Percentiles rank a stretch among this genome's conserved stretches.
Evolutionary conservation across 805 yeast genomes (phyloP).

Genomic region (Wickerhamiella kurtzmanii): DNA sequence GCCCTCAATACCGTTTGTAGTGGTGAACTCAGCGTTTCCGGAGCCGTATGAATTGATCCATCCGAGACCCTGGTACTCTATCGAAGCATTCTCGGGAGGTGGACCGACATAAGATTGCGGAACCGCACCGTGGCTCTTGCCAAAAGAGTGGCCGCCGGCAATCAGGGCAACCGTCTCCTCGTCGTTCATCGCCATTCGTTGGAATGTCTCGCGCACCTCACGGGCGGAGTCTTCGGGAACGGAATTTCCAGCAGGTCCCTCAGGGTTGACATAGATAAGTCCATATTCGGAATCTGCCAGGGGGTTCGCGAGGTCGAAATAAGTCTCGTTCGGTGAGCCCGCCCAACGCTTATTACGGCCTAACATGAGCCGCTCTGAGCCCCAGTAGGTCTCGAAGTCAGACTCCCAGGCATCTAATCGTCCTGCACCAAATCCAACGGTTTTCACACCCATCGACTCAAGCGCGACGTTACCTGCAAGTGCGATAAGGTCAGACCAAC

Average conservation of each 20-base stretch:
- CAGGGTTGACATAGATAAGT: conserved; percentile 17
- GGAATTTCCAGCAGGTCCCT: conserved; percentile 14
- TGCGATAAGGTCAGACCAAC: conserved; percentile 15
- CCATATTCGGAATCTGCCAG: conserved; percentile 9
- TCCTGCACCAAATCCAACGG: conserved; percentile 13
- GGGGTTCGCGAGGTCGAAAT: conserved; percentile 11
- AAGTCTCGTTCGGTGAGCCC: conserved; percentile 3
- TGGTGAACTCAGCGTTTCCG: conserved; percentile 15
- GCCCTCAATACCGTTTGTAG: conserved; percentile 15
- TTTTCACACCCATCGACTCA: conserved; percentile 14
- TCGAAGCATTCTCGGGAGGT: conserved; percentile 11
- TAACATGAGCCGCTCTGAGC: conserved; percentile 7
- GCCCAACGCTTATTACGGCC: conserved; percentile 13
- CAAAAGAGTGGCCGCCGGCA: conserved; percentile 17
- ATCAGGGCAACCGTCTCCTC: conserved; percentile 16
- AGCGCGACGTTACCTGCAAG: conserved; percentile 16
- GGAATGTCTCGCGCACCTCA: conserved; percentile 15
- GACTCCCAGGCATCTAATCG: conserved; percentile 13
- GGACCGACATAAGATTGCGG: conserved; percentile 9
- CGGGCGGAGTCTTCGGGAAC: conserved; percentile 11
- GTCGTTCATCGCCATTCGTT: conserved; percentile 16
- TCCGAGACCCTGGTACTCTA: conserved; percentile 15
- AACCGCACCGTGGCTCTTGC: conserved; percentile 15
- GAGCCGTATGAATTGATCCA: conserved; percentile 12
- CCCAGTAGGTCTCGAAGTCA: conserved; percentile 15